Evolutionary conservation across 1,284 basidiomycete species (phyloP), one percentile per base, ranked within the genome.

Genomic region (Flammula alnicola): DNA sequence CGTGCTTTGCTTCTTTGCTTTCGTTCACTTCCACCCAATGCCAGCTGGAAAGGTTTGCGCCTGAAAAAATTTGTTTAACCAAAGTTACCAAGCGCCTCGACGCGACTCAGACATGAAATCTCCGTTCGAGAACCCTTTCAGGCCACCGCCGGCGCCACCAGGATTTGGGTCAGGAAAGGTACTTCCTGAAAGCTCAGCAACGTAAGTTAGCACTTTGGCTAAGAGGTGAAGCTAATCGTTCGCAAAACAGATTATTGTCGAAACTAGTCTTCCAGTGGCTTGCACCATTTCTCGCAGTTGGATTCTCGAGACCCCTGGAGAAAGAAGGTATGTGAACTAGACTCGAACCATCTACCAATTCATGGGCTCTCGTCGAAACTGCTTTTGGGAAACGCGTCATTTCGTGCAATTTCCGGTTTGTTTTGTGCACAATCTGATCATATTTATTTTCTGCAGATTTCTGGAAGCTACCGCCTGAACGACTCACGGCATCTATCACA

Each of bases 261-360:
- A 70, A 64, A 39, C 63, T 82, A 4, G 47, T 77, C 6, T 79
- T 80, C 45, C 66, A 72, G 26, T 84, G 81, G 80, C 57, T 83
- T 0, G 66, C 63, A 25, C 74, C 80, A 0, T 77, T 84, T 47
- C 68, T 82, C 3, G 62, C 68, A n/a, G 80, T 82, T 23, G 80
- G 80, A 7, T 83, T 74, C 57, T 77, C 79, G n/a, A 67, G 80
- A 20, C 80, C 80, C 1, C 56, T 83, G 10, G 67, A 81, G 62
- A 73, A 77, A 62, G 79, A 82, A 37, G 80, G 80, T 78, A 30
- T 7, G 73, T 62, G 16, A 3, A 32, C 8, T n/a, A n/a, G n/a
- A n/a, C n/a, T n/a, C n/a, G n/a, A n/a, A n/a, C n/a, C n/a, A n/a
- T n/a, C n/a, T n/a, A n/a, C n/a, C n/a, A n/a, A n/a, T n/a, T n/a